A percentile compares a stretch with the other conserved stretches of the same genome.
These are phyloP conservation scores for Fusarium redolens DNA, from an alignment of 2,329 filamentous ascomycete genomes.

Conservation along the genomic window DNA sequence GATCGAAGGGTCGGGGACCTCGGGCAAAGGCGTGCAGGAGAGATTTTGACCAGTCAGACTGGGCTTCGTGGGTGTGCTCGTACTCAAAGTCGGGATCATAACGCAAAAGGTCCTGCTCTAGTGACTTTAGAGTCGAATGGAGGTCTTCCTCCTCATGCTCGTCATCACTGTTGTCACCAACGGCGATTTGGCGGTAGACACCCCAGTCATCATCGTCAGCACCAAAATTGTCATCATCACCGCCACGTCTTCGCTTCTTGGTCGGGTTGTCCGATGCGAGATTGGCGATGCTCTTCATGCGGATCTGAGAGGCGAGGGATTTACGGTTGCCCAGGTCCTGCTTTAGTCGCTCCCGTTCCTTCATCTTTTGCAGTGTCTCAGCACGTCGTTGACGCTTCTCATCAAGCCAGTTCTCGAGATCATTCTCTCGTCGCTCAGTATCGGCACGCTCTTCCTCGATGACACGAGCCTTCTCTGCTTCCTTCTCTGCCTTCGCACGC, in stretches of 20 bases:
- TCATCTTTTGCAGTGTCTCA: constrained; percentile 83
- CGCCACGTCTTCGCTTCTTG: constrained; percentile 86
- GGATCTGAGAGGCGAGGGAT: constrained; percentile 93
- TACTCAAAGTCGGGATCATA: constrained; percentile 92
- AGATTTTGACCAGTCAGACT: constrained; percentile 94
- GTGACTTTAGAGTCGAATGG: constrained; percentile 74
- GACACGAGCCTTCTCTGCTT: constrained; percentile 85
- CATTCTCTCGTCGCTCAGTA: constrained; percentile 82
- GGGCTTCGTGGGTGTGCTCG: constrained; percentile 89
- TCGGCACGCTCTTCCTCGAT: constrained; percentile 88
- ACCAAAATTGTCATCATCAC: constrained; percentile 95
- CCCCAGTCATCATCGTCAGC: constrained; percentile 98
- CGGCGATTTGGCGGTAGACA: constrained; percentile 92
- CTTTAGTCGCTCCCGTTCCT: constrained; percentile 92
- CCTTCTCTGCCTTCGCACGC: constrained; percentile 96
- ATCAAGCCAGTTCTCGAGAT: constrained; percentile 87
- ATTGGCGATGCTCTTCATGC: constrained; percentile 98
- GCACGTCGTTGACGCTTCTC: constrained; percentile 81
- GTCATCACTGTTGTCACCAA: constrained; percentile 84
- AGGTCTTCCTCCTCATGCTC: constrained; percentile 94
- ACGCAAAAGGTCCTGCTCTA: constrained; percentile 86
- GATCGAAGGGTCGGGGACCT: constrained; percentile 87
- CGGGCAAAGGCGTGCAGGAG: constrained; percentile 90
- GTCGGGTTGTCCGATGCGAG: constrained; percentile 88
- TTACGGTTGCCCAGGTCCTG: constrained; percentile 96